Evolutionary conservation across 257 asterid genomes (phyloP), one percentile per base, ranked within the genome.

Genomic region (Gynochthodes officinalis): DNA sequence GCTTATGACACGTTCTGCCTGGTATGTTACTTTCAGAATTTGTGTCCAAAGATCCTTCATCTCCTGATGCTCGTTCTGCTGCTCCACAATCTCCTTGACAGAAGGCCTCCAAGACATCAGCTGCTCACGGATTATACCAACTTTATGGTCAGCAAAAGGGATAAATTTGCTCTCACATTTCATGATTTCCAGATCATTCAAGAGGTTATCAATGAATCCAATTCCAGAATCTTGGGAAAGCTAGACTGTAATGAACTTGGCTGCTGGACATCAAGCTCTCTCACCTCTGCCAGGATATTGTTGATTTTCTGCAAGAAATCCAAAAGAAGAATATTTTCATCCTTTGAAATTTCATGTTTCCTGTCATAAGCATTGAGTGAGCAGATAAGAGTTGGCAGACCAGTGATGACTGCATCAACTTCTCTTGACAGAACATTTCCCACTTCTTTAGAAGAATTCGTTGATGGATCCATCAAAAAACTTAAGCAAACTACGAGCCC

Each of bases 181-280:
- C 10, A 46, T 4, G 54, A 14, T 46, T 65, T 62, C 42, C 7
- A 75, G 65, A 59, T 48, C 13, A 21, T 27, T 70, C 43, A 61
- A 0, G 19, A 75, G 54, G 12, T 13, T 50, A 13, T 59, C 66
- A 39, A 75, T 10, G 46, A 60, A 69, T 37, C 75, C 70, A 6
- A 33, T 40, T 48, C 9, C 35, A 39, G 23, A 4, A 54, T 69
- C 64, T 0, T 4, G 40, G 79, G 75, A 28, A 25, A 30, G 14
- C 62, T 49, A 19, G 35, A 32, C 10, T 50, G 13, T 1, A 35
- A 39, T 15, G 43, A 16, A 49, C 21, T 46, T 60, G 59, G 76
- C 52, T 6, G 7, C 32, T 71, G n/a, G 11, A 6, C 39, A 39
- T 33, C 15, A 27, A 57, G 60, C 64, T 69, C 57, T 21, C 63